phyloP scores from a whole-genome alignment of 148 eudicot genomes.

The Nyssa sinensis region DNA sequence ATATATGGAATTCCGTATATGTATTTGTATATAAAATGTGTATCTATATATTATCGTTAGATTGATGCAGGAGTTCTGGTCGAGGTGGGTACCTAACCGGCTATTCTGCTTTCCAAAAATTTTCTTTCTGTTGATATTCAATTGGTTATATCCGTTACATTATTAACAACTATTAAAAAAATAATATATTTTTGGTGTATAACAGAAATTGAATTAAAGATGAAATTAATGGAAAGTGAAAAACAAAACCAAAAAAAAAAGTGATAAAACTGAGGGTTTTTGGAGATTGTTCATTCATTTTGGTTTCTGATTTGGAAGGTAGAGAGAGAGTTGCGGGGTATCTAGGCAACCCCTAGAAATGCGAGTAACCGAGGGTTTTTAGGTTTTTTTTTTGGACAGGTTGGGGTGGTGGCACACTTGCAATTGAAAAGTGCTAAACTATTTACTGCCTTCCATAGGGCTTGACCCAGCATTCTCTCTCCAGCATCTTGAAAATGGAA shows the following conservation, averaged over 20 bases:
- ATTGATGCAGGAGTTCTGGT: slow-evolving; percentile 37
- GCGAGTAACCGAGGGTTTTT: neutral
- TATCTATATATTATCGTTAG: slow-evolving; percentile 3
- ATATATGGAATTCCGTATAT: neutral
- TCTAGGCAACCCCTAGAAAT: neutral
- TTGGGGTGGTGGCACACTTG: neutral
- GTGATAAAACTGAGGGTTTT: no score
- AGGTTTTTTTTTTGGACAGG: neutral
- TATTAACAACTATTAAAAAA: neutral
- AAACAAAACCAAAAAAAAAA: neutral
- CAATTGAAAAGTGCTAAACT: neutral
- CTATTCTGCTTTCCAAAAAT: slow-evolving; percentile 28
- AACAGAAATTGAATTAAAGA: neutral
- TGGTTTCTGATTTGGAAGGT: neutral
- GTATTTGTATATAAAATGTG: slow-evolving; percentile 1
- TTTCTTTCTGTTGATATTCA: neutral
- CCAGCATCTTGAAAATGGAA: no score
- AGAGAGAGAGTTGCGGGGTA: neutral
- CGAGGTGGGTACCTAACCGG: slow-evolving; percentile 22
- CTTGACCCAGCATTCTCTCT: neutral
- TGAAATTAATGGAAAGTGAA: neutral
- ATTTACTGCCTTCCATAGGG: no score
- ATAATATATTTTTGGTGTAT: neutral
- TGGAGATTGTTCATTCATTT: neutral
- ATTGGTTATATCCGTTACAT: neutral